Evolutionary conservation across 306 rosid genomes (phyloP).

Genomic region (Citrullus mucosospermus): DNA sequence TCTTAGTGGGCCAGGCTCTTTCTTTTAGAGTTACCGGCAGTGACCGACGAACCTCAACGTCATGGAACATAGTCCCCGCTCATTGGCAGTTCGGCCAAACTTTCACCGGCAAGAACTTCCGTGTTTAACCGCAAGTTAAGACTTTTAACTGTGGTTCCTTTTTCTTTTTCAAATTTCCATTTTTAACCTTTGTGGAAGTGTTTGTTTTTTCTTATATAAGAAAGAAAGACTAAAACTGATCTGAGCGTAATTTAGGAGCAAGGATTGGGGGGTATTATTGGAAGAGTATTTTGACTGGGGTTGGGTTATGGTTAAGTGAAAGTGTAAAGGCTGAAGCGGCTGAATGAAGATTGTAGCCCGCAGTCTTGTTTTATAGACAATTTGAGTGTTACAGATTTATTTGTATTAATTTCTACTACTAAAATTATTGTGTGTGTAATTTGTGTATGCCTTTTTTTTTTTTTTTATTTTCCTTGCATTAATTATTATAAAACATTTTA

Average conservation of each 20-base stretch:
- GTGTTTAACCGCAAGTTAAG: constrained; percentile 28
- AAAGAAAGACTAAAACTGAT: background rate
- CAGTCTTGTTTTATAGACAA: background rate
- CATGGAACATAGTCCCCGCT: constrained; percentile 75
- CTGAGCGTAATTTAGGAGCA: background rate
- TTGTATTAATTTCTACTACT: background rate
- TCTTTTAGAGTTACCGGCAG: constrained; percentile 73
- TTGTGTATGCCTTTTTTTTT: background rate
- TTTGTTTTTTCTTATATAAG: background rate
- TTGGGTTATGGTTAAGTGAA: no score
- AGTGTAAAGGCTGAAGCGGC: constrained; percentile 7
- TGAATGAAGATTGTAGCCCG: constrained; percentile 11
- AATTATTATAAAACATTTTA: background rate
- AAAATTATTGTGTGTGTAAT: background rate
- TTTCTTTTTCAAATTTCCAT: background rate
- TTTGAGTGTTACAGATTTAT: background rate
- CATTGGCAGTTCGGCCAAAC: constrained; percentile 96
- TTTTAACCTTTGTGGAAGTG: background rate
- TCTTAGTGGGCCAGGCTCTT: constrained; percentile 64
- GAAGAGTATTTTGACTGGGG: background rate
- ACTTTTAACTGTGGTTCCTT: background rate
- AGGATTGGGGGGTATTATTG: constrained; percentile 1
- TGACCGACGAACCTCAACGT: constrained; percentile 77
- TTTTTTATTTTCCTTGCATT: background rate
- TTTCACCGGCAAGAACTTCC: constrained; percentile 76